Base-by-base conservation (phyloP, 108 stramenopile species). In the Nitzschia palea region DNA sequence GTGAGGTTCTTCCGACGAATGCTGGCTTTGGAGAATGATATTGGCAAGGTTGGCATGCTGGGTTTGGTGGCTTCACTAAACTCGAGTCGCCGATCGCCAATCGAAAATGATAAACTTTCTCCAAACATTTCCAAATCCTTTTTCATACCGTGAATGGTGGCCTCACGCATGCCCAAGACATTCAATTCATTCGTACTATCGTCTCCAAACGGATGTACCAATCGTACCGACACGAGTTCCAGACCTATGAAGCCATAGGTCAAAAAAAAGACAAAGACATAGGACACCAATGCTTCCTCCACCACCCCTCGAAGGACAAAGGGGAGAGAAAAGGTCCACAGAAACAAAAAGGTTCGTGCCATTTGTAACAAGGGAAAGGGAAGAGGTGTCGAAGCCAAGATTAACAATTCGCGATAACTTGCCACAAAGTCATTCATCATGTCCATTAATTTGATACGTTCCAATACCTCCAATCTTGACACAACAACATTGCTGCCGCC, bases 191-290 rank as follows among this genome's bases (percentile, higher is more conserved):
- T 68, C 26, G 33, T 43, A 25, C 68, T 40, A 28, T 81, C 77
- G n/a, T n/a, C n/a, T n/a, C 77, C 84, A 68, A 78, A 78, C 27
- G 77, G 77, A 54, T 72, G 44, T 20, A 52, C 68, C 32, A 86
- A 34, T 47, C 79, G 70, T 30, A 77, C 72, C 33, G 77, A 71
- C 0, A 86, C 79, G 28, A 80, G 59, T 59, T 86, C 86, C 4
- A 86, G 33, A 26, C 86, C 86, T 14, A 86, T 42, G 60, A 85
- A 85, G 2, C 86, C 86, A 56, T 80, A 86, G 8, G 86, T 86
- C 31, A 83, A 27, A 55, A 86, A 79, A 20, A 86, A 82, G 17
- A 83, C 62, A 58, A 86, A 74, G 1, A 68, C 56, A 10, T 44
- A 45, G 20, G 71, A 54, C 15, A 43, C 58, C 71, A 75, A 53